Evolutionary conservation across 805 yeast species (phyloP).

Genomic region (Starmerella apicola): DNA sequence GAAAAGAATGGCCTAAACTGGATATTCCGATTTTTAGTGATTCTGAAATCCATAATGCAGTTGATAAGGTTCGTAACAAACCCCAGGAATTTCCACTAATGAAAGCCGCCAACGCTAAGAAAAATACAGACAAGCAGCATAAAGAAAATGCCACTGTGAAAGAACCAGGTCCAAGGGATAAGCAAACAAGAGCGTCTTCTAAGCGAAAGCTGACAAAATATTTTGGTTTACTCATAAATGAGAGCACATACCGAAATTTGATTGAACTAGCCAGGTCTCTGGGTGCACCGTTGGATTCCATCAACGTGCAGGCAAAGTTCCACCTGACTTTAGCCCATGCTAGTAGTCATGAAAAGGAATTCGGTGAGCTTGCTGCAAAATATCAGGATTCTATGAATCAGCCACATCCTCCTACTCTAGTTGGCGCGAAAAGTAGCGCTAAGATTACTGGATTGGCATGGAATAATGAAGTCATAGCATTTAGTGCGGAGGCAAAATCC

Average conservation of each 20-base stretch:
- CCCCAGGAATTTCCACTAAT: background rate
- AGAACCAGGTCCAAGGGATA: background rate
- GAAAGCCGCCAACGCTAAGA: conserved; percentile 6
- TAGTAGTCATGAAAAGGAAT: conserved; percentile 3
- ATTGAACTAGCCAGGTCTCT: conserved; percentile 15
- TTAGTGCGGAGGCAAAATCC: conserved; percentile 34
- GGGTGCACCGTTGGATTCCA: conserved; percentile 4
- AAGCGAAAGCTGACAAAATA: too few species aligned
- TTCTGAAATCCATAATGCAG: conserved; percentile 34
- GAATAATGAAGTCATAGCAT: conserved; percentile 41
- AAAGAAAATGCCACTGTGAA: conserved; percentile 8
- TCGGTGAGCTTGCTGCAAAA: conserved; percentile 2
- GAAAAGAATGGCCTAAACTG: conserved; percentile 27
- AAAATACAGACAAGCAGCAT: conserved; percentile 10
- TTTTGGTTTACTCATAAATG: conserved; percentile 34
- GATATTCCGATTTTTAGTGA: conserved; percentile 31
- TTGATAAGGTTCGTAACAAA: conserved; percentile 40
- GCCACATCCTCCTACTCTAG: background rate
- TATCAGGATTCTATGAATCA: conserved; percentile 1
- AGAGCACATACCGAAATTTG: conserved; percentile 11
- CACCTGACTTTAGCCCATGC: conserved; percentile 29
- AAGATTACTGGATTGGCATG: conserved; percentile 36
- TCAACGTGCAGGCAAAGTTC: conserved; percentile 17
- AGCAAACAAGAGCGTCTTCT: background rate
- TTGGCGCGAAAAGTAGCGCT: background rate